Base-by-base conservation (phyloP, 768 basidiomycete species). In the Scleroderma bovista region DNA sequence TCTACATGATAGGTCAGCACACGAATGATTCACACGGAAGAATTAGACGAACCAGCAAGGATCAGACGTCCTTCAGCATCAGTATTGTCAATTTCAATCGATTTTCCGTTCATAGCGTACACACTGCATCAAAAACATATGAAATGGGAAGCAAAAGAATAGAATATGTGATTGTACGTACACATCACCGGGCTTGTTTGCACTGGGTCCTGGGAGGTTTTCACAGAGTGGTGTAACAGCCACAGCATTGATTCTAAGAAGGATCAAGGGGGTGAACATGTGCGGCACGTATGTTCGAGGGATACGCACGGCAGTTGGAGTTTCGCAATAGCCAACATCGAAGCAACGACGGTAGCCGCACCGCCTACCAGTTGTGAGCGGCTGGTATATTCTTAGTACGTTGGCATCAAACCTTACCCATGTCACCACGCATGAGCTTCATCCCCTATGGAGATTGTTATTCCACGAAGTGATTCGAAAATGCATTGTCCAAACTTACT, bases 31-130 rank as follows among this genome's bases (percentile, higher is more conserved):
- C 47, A 6, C 40, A 1, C 40, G 37, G 5, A 29, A 19, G 31
- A 10, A 29, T 1, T 33, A 38, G 38, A 58, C 74, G 39, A 48
- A 84, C 83, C 84, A 43, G 89, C 77, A 43, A 92, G 78, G 26
- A 91, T 71, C 37, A 92, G 70, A 12, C 88, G 81, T 10, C 87
- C 88, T 59, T 89, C 88, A 6, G 88, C 88, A 62, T 90, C 91
- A 0, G 90, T 93, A 63, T 91, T 91, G 67, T 92, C 88, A 23
- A 93, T 77, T 62, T 93, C 88, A 16, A 93, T 76, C 0, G 85
- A 81, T 66, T 91, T 92, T 33, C 91, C 88, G 56, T 91, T 91
- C 86, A 91, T 91, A 6, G 88, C 86, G 54, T 87, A 87, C 56
- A 92, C 58, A 38, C 87, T 90, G 54, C 29, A 37, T 8, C n/a